Base-by-base conservation (phyloP, 176 grass and related monocot species). In the Aechmea fasciata region DNA sequence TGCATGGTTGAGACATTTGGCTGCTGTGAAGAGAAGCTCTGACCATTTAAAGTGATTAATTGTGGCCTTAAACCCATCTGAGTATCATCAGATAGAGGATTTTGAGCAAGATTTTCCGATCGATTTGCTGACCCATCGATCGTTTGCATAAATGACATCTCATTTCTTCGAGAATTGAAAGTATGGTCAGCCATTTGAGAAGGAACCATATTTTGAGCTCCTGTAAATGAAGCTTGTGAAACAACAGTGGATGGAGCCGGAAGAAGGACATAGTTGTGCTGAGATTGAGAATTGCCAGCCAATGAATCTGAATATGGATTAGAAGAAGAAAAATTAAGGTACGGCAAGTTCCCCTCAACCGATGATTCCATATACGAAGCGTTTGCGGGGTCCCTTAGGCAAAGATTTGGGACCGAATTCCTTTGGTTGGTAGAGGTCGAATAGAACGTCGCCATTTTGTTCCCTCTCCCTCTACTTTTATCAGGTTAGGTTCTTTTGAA, bases 371-470 rank as follows among this genome's bases (percentile, higher is more conserved):
- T 15, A 61, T 61, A 61, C n/a, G 25, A 28, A 57, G 69, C 11
- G 57, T 71, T 51, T 57, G 26, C 69, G 11, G 69, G 25, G 18
- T 71, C 69, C 69, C 69, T 41, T 41, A 41, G 33, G 33, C 33
- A 41, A 41, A 41, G 33, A 7, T 41, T 41, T 41, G 11, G 79
- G 51, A 77, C 25, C n/a, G 79, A 65, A 51, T 74, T 78, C 67
- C 83, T 85, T 79, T 87, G 84, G 19, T 96, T 72, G 52, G 69
- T 70, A 72, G 87, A 83, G 24, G 66, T 68, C 52, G 87, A 75
- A 75, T 90, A 90, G 84, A 90, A 96, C 47, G 91, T 80, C 63
- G 91, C 81, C 91, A 87, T 96, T 50, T 96, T 47, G 33, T 41
- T 41, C 4, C 18, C 55, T 70, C 18, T 76, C 65, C 66, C 24